These are phyloP conservation scores for Sporothrix mexicana DNA, from an alignment of 2,329 filamentous ascomycete species.

Conservation along the genomic window DNA sequence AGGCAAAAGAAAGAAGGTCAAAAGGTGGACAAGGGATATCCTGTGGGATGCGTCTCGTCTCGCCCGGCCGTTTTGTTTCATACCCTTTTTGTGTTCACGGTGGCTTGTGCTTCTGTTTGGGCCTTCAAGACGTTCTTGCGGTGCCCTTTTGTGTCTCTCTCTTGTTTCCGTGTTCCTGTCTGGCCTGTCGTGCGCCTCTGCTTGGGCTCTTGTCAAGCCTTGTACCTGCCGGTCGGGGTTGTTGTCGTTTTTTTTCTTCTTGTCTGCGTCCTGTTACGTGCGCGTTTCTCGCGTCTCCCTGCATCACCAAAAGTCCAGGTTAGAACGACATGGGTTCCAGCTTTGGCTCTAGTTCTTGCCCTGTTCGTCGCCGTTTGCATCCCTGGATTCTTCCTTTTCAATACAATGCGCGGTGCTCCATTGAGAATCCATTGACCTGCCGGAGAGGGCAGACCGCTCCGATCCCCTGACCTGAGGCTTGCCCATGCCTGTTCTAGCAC, in stretches of 20 bases:
- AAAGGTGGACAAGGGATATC: constrained; percentile 1
- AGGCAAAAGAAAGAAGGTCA: not conserved
- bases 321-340: not conserved
- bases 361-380: constrained; percentile 6
- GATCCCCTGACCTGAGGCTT: not conserved
- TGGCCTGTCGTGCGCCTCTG: not conserved
- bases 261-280: constrained; percentile 4
- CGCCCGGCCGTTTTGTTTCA: constrained; percentile 32
- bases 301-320: constrained; percentile 1
- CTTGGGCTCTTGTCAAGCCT: not conserved
- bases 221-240: not conserved
- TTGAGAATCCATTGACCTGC: not conserved
- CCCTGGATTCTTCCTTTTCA: constrained; percentile 3
- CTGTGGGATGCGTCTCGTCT: constrained; percentile 15
- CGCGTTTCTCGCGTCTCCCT: constrained; percentile 20
- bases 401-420: not conserved
- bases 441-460: constrained; percentile 23
- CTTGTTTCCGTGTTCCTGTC: constrained; percentile 12
- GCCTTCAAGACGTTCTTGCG: not conserved
- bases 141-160: not conserved
- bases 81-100: constrained; percentile 15
- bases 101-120: constrained; percentile 5
- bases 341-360: constrained; percentile 7
- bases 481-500: constrained; percentile 8
- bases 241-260: not conserved